Base-by-base conservation (phyloP, 352 stramenopile genomes). In the Globisporangium sylvaticum region DNA sequence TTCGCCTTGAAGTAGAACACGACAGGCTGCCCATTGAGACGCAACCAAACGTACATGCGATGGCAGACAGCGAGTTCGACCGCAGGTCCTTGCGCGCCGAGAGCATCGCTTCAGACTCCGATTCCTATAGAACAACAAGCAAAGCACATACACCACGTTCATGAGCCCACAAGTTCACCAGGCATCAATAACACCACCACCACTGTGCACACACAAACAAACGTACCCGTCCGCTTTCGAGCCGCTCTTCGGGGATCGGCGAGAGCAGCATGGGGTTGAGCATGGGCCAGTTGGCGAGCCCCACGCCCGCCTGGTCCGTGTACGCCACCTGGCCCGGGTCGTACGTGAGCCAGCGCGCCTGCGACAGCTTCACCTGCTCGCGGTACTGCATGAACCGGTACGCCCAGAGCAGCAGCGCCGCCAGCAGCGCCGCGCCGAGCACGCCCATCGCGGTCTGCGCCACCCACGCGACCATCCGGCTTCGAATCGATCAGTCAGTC, bases 361-460 rank as follows among this genome's bases (percentile, higher is more conserved):
- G 84, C 31, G 84, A 87, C 54, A 81, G 79, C 57, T 66, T 66
- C 53, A 88, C 75, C 27, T 81, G 80, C 58, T 78, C 75, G 10
- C 81, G 80, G 72, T 90, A 92, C 67, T 84, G 80, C 62, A 87
- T 67, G 50, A 87, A 76, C 32, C 80, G 77, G 57, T 82, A 89
- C 20, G 80, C 58, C 84, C 84, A 92, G 22, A 90, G 61, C 14
- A 69, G 63, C 34, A 83, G 54, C 37, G 85, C 64, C 37, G 76
- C 75, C 50, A 89, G 54, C 57, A 77, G 64, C 27, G 75, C 72
- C 27, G 76, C 46, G 22, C 54, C 60, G 55, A 92, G 65, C 53
- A 90, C 69, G 24, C 58, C 70, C n/a, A 84, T 64, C 9, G 74
- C 70, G 56, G 81, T 55, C 73, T 83, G 71, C 55, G 77, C 68